These are phyloP conservation scores for Ormosia semicastrata DNA, from an alignment of 306 rosid species.

Conservation along the genomic window DNA sequence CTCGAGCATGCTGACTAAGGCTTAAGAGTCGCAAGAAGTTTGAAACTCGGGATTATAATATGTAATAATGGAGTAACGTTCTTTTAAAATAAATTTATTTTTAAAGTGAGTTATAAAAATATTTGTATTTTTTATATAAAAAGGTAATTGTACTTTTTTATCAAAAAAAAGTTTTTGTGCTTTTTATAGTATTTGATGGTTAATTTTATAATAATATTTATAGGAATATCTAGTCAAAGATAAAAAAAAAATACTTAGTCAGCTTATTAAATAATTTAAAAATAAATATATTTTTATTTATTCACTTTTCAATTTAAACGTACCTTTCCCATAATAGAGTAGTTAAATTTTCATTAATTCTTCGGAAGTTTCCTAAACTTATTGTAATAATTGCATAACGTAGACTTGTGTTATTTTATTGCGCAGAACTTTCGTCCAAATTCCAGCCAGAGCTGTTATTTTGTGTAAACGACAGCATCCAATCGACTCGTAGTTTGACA, in stretches of 20 bases:
- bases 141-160: no score
- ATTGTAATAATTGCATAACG: not conserved
- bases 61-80: not conserved
- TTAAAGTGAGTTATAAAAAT: no score
- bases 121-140: no score
- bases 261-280: no score
- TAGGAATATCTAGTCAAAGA: no score
- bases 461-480: not conserved
- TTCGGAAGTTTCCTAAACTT: not conserved
- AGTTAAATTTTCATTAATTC: not conserved
- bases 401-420: not conserved
- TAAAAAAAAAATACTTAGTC: no score
- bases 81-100: no score
- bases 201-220: no score
- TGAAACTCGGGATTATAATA: conserved; percentile 25
- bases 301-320: no score
- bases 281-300: no score
- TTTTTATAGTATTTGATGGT: no score
- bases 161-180: no score
- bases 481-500: not conserved
- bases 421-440: not conserved
- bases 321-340: not conserved
- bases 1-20: not conserved
- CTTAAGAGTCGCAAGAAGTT: conserved; percentile 28
- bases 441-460: not conserved